Percentiles rank a stretch among this genome's conserved stretches.
These are phyloP conservation scores for Ziziphus jujuba DNA, from an alignment of 306 rosid species.

Conservation along the genomic window DNA sequence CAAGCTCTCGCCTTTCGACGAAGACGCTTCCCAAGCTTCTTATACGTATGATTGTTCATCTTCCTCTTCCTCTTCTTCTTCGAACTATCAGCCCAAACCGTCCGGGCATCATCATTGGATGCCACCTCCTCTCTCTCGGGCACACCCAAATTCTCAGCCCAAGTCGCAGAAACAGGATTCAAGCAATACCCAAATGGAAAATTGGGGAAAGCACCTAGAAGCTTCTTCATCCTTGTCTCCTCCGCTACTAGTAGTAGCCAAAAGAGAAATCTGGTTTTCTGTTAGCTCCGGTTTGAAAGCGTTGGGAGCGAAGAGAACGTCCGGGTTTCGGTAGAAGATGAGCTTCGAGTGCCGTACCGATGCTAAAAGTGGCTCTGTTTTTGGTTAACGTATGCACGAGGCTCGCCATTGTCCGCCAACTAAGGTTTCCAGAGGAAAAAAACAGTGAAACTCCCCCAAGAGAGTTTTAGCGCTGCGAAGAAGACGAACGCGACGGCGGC, in stretches of 20 bases:
- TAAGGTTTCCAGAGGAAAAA: no score
- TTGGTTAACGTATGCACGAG: constrained; percentile 30
- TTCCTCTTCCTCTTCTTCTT: constrained; percentile 60
- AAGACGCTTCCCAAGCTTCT: constrained; percentile 49
- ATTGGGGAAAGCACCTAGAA: constrained; percentile 26
- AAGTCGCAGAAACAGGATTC: constrained; percentile 23
- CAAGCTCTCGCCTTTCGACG: constrained; percentile 47
- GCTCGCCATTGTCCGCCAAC: constrained; percentile 30
- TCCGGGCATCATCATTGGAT: constrained; percentile 21
- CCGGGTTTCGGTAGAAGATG: constrained; percentile 2
- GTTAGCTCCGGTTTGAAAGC: constrained; percentile 4
- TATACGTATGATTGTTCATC: constrained; percentile 48
- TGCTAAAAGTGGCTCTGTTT: constrained; percentile 18
- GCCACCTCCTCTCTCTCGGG: constrained; percentile 16
- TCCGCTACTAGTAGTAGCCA: not conserved
- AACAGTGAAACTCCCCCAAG: no score
- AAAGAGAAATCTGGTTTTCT: constrained; percentile 1
- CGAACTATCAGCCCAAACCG: constrained; percentile 53
- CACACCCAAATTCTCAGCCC: constrained; percentile 17
- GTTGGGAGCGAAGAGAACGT: not conserved
- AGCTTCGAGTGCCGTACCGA: constrained; percentile 1
- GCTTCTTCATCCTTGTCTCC: constrained; percentile 13
- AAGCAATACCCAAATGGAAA: constrained; percentile 41
- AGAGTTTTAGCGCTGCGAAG: no score
- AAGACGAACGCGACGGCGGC: no score